phyloP scores from a whole-genome alignment of 129 eudicot species.

The Centaurea solstitialis region DNA sequence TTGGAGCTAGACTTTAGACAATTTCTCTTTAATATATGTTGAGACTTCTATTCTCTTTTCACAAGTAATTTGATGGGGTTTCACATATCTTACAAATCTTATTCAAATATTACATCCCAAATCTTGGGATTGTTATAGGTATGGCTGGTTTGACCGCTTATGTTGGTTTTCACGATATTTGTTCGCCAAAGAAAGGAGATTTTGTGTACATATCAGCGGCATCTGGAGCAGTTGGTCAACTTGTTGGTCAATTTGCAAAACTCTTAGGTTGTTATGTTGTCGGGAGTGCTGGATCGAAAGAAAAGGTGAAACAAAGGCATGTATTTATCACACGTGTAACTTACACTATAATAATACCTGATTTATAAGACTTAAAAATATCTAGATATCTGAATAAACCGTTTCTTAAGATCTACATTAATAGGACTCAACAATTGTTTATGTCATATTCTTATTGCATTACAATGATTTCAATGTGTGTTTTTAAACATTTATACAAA shows the following conservation, averaged over 20 bases:
- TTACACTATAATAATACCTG: background rate
- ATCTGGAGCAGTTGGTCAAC: conserved; percentile 50
- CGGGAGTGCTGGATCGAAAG: conserved; percentile 27
- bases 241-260: conserved; percentile 53
- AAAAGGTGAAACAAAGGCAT: conserved; percentile 10
- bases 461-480: too few relatives aligned
- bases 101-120: background rate
- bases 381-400: background rate
- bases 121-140: conserved; percentile 12
- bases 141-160: conserved; percentile 28
- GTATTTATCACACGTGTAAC: background rate
- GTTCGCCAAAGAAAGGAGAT: conserved; percentile 31
- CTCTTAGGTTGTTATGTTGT: conserved; percentile 33
- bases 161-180: conserved; percentile 31
- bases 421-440: background rate
- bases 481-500: background rate
- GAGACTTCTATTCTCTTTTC: too few relatives aligned
- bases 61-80: background rate
- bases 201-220: conserved; percentile 39
- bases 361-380: background rate
- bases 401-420: background rate
- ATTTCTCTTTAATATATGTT: background rate
- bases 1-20: background rate
- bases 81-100: background rate
- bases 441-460: too few relatives aligned